Evolutionary conservation across 2,329 filamentous ascomycete species (phyloP).

Genomic region (Verticillium zaregamsianum): DNA sequence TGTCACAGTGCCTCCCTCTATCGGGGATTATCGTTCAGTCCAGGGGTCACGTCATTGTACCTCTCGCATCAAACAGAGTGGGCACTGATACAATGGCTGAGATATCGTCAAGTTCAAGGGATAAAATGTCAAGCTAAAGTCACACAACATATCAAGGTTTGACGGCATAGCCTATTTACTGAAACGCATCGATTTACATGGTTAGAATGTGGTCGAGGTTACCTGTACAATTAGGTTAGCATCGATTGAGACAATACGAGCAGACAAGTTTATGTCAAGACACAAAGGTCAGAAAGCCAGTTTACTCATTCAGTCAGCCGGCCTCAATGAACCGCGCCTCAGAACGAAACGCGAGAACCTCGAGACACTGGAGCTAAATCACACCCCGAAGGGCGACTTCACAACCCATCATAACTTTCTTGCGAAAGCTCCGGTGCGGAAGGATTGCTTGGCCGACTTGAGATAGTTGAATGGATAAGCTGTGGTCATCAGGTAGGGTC

Average conservation of each 20-base stretch:
- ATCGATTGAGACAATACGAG: neutral
- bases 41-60: no score
- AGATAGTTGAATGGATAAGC: slow-evolving; percentile 76
- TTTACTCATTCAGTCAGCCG: slow-evolving; percentile 66
- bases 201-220: no score
- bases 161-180: no score
- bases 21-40: no score
- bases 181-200: no score
- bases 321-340: slow-evolving; percentile 42
- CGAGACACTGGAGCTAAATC: slow-evolving; percentile 57
- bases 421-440: slow-evolving; percentile 59
- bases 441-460: slow-evolving; percentile 67
- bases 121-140: no score
- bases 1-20: no score
- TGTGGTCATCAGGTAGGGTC: slow-evolving; percentile 49
- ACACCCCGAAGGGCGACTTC: slow-evolving; percentile 55
- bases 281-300: slow-evolving; percentile 56
- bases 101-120: no score
- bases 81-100: no score
- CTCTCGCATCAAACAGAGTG: no score
- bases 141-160: no score
- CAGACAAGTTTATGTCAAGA: neutral
- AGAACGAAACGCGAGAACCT: slow-evolving; percentile 23
- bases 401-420: slow-evolving; percentile 66
- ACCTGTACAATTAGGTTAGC: no score